Evolutionary conservation across 2,329 filamentous ascomycete species (phyloP), one percentile per base, ranked within the genome.

Genomic region (Gliomastix tumulicola): DNA sequence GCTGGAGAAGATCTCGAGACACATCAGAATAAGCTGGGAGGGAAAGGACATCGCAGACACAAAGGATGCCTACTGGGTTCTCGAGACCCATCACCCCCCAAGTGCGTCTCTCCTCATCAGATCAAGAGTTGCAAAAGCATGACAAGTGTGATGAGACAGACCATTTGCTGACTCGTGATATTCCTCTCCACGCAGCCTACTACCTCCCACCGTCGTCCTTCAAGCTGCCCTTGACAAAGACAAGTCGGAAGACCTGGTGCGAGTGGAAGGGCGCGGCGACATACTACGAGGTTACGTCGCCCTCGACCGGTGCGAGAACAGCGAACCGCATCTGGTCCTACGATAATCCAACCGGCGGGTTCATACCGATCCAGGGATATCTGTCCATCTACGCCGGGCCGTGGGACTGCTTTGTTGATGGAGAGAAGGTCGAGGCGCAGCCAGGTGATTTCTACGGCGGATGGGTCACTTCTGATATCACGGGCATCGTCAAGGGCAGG

Each of bases 361-460:
- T 77, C 50, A 62, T 60, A 44, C 56, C 58, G 6, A 69, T 82
- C 49, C 69, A 68, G 46, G 71, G 68, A 12, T 71, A 71, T 52
- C 46, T 82, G 35, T 73, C 69, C 28, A 76, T 81, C 46, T 81
- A 78, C 49, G 73, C 71, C 11, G 72, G 68, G 12, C 74, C 74
- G 11, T 79, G 74, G 75, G 69, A 77, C 40, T 81, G 76, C 47
- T 76, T 65, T 51, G 75, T 79, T 5, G 74, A 80, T 51, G 74
- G 74, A 9, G 75, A 80, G 53, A 64, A 64, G 48, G 76, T 79
- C 16, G 61, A 70, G 51, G 60, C 74, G 27, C 74, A 79, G 57
- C 73, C 71, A 13, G 74, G 74, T 7, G 75, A 80, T 45, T 80
- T 79, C 44, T 80, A 79, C 54, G 76, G 77, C 18, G 76, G 76